phyloP scores from a whole-genome alignment of 73 alveolate species.

The Paramecium primaurelia region DNA sequence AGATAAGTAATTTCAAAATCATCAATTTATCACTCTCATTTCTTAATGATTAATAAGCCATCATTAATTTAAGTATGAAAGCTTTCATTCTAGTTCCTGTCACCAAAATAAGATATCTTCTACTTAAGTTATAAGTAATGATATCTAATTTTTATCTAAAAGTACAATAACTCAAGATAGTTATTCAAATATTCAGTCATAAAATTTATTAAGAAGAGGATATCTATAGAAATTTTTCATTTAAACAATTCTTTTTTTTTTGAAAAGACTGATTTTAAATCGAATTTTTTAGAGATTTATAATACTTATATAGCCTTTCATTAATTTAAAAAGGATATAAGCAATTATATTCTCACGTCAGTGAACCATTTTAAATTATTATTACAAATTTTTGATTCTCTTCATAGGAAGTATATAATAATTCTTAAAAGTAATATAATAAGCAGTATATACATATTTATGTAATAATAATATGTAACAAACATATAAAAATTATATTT shows the following conservation, averaged over 20 bases:
- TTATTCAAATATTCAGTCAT: not conserved
- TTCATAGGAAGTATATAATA: not conserved
- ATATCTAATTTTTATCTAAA: not conserved
- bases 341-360: not conserved
- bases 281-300: not conserved
- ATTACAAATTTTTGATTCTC: not conserved
- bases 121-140: not conserved
- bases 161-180: not conserved
- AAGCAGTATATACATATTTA: not conserved
- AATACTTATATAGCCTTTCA: not conserved
- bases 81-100: not conserved
- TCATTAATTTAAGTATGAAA: not conserved
- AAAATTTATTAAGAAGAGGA: not conserved
- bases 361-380: not conserved
- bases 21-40: not conserved
- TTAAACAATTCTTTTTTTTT: not conserved
- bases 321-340: not conserved
- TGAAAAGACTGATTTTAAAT: not conserved
- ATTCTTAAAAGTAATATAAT: not conserved
- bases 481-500: not conserved
- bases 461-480: not conserved
- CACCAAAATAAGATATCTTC: not conserved
- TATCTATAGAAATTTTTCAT: not conserved
- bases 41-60: not conserved
- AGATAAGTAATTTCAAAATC: not conserved